Percentiles rank a stretch among this genome's conserved stretches.
Evolutionary conservation across 140 eudicot species (phyloP).

Genomic region (Stevia rebaudiana): DNA sequence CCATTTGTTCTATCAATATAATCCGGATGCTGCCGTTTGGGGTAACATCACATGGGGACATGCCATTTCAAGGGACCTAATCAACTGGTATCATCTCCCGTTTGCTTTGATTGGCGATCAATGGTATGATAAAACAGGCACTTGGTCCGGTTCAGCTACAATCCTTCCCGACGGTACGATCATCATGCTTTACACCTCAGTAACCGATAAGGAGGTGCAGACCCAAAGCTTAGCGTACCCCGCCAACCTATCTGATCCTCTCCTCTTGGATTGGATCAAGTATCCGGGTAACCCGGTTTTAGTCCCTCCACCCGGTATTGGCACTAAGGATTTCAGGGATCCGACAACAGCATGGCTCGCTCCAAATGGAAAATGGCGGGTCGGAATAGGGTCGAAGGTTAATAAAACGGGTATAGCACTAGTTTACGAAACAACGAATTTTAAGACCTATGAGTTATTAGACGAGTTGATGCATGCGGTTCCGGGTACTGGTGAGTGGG

Average conservation of each 20-base stretch:
- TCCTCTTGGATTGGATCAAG: conserved; percentile 83
- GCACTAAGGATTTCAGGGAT: conserved; percentile 59
- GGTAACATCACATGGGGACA: conserved; percentile 95
- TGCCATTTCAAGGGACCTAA: conserved; percentile 63
- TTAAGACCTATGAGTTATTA: conserved; percentile 51
- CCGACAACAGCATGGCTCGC: conserved; percentile 84
- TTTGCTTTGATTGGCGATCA: conserved; percentile 68
- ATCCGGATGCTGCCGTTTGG: conserved; percentile 81
- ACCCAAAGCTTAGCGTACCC: conserved; percentile 82
- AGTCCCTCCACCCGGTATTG: conserved; percentile 76
- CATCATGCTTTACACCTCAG: conserved; percentile 70
- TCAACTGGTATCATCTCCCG: conserved; percentile 69
- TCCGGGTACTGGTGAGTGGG: conserved; percentile 87
- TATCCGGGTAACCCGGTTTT: conserved; percentile 72
- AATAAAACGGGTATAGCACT: conserved; percentile 56
- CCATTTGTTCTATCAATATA: conserved; percentile 82
- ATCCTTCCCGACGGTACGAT: conserved; percentile 64
- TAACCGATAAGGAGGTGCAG: conserved; percentile 45
- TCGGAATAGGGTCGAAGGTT: conserved; percentile 57
- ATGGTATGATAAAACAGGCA: conserved; percentile 74
- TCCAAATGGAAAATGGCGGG: conserved; percentile 63
- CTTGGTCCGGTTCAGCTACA: conserved; percentile 88
- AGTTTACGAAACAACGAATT: conserved; percentile 62
- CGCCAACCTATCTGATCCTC: conserved; percentile 75
- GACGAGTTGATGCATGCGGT: conserved; percentile 51